These are phyloP conservation scores for Trichoderma afroharzianum DNA, from an alignment of 2,329 filamentous ascomycete species.

Conservation along the genomic window DNA sequence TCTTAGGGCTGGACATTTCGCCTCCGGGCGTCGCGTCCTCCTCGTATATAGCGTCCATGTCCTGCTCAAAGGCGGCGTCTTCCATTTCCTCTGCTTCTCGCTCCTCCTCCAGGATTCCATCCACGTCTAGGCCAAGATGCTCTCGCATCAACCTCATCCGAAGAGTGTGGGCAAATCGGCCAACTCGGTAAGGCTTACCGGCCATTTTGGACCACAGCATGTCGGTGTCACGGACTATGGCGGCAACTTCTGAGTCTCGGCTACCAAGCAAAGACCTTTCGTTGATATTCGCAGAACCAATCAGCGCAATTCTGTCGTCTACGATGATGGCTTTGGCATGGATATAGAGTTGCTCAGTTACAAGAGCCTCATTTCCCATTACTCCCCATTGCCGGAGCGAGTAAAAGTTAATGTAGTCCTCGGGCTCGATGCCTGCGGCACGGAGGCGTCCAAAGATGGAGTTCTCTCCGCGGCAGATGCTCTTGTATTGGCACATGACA, in stretches of 20 bases:
- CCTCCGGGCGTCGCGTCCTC: conserved; percentile 38
- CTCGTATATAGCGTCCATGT: conserved; percentile 61
- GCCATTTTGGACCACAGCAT: conserved; percentile 92
- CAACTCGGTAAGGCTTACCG: conserved; percentile 82
- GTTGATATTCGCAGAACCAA: conserved; percentile 98
- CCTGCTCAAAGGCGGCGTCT: conserved; percentile 51
- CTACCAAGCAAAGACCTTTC: conserved; percentile 92
- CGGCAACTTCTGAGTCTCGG: conserved; percentile 87
- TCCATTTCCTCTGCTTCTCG: conserved; percentile 64
- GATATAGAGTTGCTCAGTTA: conserved; percentile 96
- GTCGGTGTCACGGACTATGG: conserved; percentile 86
- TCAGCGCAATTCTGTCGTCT: conserved; percentile 87
- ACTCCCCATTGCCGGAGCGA: conserved; percentile 88
- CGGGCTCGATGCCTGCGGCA: conserved; percentile 78
- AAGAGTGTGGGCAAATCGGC: conserved; percentile 86
- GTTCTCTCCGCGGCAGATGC: conserved; percentile 86
- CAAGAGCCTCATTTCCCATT: conserved; percentile 78
- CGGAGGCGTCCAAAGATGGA: conserved; percentile 88
- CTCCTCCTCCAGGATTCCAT: conserved; percentile 81
- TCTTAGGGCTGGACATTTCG: conserved; percentile 30
- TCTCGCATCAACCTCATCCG: conserved; percentile 94
- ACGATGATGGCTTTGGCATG: conserved; percentile 97
- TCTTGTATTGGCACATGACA: conserved; percentile 94
- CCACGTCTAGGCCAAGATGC: conserved; percentile 92
- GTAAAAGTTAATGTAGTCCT: conserved; percentile 95